Percentiles rank a stretch among this genome's conserved stretches.
Conservation (phyloP, 2,329 filamentous ascomycete genomes). For the Nothopassalora personata region DNA sequence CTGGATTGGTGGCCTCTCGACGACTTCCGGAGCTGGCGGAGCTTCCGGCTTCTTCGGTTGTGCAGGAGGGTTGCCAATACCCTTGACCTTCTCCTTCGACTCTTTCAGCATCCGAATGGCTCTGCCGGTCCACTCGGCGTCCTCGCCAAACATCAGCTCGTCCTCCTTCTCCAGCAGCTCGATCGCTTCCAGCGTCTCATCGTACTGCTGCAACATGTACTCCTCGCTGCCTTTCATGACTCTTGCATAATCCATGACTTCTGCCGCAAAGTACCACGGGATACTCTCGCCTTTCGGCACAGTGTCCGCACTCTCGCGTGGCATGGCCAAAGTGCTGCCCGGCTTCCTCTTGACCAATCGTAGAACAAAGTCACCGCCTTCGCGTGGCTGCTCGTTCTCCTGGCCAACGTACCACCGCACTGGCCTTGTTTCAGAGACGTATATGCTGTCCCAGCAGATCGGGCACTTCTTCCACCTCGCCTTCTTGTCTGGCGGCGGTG, state of each 20-base stretch:
- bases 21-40: constrained; percentile 27
- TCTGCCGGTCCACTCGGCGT: constrained; percentile 85
- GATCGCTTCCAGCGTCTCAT: constrained; percentile 71
- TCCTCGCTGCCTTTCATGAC: constrained; percentile 90
- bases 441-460: constrained; percentile 91
- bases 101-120: constrained; percentile 70
- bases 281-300: constrained; percentile 67
- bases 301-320: constrained; percentile 71
- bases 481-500: constrained; percentile 58
- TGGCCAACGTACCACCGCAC: constrained; percentile 89
- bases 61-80: constrained; percentile 60
- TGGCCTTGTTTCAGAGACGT: constrained; percentile 80
- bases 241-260: constrained; percentile 88
- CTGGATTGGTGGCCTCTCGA: constrained; percentile 39
- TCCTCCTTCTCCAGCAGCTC: constrained; percentile 77
- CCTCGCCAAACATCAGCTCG: constrained; percentile 84
- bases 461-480: constrained; percentile 90
- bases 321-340: constrained; percentile 79
- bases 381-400: constrained; percentile 70
- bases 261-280: constrained; percentile 91
- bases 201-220: constrained; percentile 78
- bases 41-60: constrained; percentile 45
- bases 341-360: constrained; percentile 76
- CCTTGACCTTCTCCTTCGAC: constrained; percentile 68
- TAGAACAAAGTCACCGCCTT: constrained; percentile 85